Percentiles rank a stretch among this genome's conserved stretches.
These are phyloP conservation scores for Aquilaria yunnanensis DNA, from an alignment of 345 rosid species.

Conservation along the genomic window DNA sequence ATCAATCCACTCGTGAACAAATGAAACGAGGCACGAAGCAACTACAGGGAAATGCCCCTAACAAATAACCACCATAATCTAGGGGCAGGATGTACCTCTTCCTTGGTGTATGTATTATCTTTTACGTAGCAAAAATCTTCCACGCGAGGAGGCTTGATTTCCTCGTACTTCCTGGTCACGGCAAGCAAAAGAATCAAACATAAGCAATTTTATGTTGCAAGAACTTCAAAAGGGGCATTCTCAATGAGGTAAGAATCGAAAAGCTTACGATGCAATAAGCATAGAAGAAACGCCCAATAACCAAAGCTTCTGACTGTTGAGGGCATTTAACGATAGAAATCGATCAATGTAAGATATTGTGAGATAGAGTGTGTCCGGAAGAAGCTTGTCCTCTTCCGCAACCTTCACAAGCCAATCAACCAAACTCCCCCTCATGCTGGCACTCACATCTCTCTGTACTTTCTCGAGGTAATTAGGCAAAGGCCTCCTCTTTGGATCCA, in stretches of 20 bases:
- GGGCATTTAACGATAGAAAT: constrained; percentile 44
- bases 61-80: not conserved
- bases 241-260: not conserved
- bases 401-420: constrained; percentile 93
- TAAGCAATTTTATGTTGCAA: not conserved
- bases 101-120: constrained; percentile 58
- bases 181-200: constrained; percentile 7
- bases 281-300: constrained; percentile 77
- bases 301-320: constrained; percentile 59
- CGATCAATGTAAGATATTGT: constrained; percentile 53
- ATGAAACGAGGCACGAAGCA: not conserved
- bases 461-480: constrained; percentile 57
- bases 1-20: not conserved
- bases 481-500: constrained; percentile 53
- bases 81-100: constrained; percentile 23
- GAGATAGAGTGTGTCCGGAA: constrained; percentile 53
- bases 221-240: not conserved
- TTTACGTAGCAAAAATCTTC: constrained; percentile 72
- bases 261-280: constrained; percentile 86
- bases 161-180: constrained; percentile 67
- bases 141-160: constrained; percentile 56
- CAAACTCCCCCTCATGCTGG: constrained; percentile 66
- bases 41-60: not conserved
- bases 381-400: constrained; percentile 68
- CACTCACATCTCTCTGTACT: constrained; percentile 55